These are phyloP conservation scores for Ceratobasidium sp. DNA, from an alignment of 1,284 basidiomycete species.

Conservation along the genomic window DNA sequence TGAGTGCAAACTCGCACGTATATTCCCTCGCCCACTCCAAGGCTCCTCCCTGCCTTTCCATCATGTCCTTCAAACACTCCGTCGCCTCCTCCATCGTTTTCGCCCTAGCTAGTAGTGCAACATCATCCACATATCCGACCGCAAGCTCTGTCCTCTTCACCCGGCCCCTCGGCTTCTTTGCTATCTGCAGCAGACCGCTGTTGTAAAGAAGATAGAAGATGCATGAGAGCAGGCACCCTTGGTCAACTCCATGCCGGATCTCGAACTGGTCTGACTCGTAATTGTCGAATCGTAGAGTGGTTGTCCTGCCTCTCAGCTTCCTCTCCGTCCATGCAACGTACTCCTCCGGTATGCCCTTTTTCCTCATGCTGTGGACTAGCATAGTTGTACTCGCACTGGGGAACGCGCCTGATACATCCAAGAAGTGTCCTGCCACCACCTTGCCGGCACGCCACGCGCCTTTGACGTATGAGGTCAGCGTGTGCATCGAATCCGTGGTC, in stretches of 20 bases:
- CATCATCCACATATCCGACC: conserved; percentile 45
- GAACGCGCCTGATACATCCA: conserved; percentile 53
- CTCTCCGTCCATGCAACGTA: conserved; percentile 49
- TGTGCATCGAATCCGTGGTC: conserved; percentile 44
- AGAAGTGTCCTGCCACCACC: conserved; percentile 44
- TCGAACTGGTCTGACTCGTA: conserved; percentile 49
- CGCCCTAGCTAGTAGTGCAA: conserved; percentile 25
- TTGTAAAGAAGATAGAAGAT: conserved; percentile 31
- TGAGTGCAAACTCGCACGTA: conserved; percentile 8
- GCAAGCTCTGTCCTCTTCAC: not conserved
- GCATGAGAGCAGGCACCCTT: conserved; percentile 57
- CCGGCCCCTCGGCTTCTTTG: not conserved
- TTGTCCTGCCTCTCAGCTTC: conserved; percentile 48
- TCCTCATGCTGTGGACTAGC: conserved; percentile 56
- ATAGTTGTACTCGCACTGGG: conserved; percentile 53
- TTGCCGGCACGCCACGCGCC: conserved; percentile 47
- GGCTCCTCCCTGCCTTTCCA: conserved; percentile 17
- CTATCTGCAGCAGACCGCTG: not conserved
- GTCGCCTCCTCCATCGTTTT: conserved; percentile 2
- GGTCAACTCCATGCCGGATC: conserved; percentile 55
- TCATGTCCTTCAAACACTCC: conserved; percentile 15
- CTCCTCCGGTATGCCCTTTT: conserved; percentile 53
- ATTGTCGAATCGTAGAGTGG: conserved; percentile 6
- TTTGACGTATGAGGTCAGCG: conserved; percentile 35
- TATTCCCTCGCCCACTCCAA: conserved; percentile 7